These are phyloP conservation scores for Hydnomerulius pinastri DNA, from an alignment of 768 basidiomycete species.

Conservation along the genomic window DNA sequence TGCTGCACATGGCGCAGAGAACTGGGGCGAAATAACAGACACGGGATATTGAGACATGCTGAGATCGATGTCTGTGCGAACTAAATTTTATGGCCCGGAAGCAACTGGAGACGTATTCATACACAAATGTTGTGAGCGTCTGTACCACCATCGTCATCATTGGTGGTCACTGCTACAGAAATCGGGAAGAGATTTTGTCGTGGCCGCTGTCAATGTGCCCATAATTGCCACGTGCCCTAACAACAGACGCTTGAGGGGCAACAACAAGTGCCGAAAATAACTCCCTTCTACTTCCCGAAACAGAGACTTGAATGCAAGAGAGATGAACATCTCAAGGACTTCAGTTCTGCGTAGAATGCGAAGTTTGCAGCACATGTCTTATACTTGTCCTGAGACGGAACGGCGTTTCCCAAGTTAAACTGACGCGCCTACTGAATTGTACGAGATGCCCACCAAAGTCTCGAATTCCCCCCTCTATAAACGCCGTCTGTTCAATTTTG, in stretches of 20 bases:
- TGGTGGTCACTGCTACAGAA: conserved; percentile 17
- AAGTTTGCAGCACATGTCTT: neutral
- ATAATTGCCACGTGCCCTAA: too few relatives aligned
- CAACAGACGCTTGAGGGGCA: too few relatives aligned
- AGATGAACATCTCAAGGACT: neutral
- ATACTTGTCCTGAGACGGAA: neutral
- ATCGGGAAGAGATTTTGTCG: too few relatives aligned
- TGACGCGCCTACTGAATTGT: neutral
- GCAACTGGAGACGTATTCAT: too few relatives aligned
- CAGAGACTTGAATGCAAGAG: neutral
- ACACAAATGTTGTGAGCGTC: too few relatives aligned
- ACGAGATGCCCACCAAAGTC: neutral
- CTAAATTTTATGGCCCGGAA: too few relatives aligned
- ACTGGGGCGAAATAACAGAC: too few relatives aligned
- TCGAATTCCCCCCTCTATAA: neutral
- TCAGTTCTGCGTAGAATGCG: neutral
- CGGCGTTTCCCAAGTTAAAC: neutral
- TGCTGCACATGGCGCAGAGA: too few relatives aligned
- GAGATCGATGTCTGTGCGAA: conserved; percentile 21
- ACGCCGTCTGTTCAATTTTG: conserved; percentile 5
- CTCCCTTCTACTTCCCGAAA: too few relatives aligned
- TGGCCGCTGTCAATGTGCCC: too few relatives aligned
- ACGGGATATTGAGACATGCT: neutral
- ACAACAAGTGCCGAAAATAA: neutral
- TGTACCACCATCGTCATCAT: too few relatives aligned